Evolutionary conservation across 257 asterid species (phyloP), one percentile per base, ranked within the genome.

Genomic region (Rehmannia glutinosa): DNA sequence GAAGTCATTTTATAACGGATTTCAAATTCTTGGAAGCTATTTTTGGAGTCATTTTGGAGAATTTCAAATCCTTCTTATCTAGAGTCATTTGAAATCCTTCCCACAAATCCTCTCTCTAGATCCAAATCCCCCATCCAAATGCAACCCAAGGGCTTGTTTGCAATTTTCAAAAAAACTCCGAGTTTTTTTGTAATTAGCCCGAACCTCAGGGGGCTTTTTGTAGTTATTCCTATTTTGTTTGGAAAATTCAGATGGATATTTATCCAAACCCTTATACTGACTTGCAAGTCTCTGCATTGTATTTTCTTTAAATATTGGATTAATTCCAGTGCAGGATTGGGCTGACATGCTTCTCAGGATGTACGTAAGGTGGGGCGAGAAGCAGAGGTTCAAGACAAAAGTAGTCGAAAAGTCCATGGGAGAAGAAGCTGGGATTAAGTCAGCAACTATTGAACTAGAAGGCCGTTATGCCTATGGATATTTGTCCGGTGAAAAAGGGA

Each of bases 331-430:
- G 89, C 96, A 94, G 99, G 99, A 94, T 75, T 94, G 99, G 99
- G 99, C 97, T 69, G 97, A 91, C 74, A 94, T 94, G 99, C 97
- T 94, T 84, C 97, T 94, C 66, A 91, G 99, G 83, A 91, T 94
- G 97, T 94, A 91, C 24, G 66, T 82, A 68, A 86, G 99, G 82
- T 94, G 99, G 99, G 96, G 79, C 12, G 99, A 91, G 75, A 90
- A 94, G 84, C 97, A 94, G 71, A 77, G 71, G 38, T 94, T 85
- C 83, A 88, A 88, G 71, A 72, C 95, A 11, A 94, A 82, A 78
- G 95, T 94, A 53, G 96, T 88, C 20, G 99, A 94, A 83, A 91
- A 83, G 78, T 91, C 97, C 20, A 36, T 80, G 84, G 99, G 97
- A 64, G 97, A 94, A 78, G 99, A 94, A 77, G 99, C 97, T 38